Evolutionary conservation across 371 early-diverging fungal species (phyloP).

Genomic region (Phascolomyces articulosus): DNA sequence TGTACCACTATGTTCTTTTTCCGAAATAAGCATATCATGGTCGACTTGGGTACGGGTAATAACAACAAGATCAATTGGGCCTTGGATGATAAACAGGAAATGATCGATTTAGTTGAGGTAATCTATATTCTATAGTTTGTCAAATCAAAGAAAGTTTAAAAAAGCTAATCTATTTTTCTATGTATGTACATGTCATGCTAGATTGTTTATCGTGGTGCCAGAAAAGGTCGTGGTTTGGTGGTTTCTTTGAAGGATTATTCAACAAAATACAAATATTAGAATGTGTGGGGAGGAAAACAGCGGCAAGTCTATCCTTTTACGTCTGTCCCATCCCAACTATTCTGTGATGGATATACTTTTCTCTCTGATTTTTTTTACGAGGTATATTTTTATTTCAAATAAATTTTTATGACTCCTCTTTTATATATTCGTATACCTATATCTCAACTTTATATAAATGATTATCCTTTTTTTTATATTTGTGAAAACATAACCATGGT

Average conservation of each 20-base stretch:
- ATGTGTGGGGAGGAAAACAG: conserved; percentile 54
- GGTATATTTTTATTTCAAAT: too few species aligned
- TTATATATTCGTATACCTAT: too few species aligned
- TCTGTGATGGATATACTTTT: too few species aligned
- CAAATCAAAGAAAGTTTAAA: too few species aligned
- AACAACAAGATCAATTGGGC: conserved; percentile 99
- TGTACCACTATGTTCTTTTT: conserved; percentile 96
- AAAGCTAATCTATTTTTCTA: background rate
- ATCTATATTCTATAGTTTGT: background rate
- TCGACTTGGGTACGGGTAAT: conserved; percentile 98
- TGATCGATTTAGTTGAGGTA: conserved; percentile 87
- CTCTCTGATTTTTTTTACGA: too few species aligned
- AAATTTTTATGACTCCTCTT: too few species aligned
- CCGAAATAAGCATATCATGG: conserved; percentile 97
- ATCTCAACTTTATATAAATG: too few species aligned
- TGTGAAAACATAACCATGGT: too few species aligned
- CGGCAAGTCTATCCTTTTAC: background rate
- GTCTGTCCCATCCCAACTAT: background rate
- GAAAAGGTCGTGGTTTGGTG: conserved; percentile 95
- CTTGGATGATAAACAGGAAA: conserved; percentile 85
- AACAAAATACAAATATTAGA: conserved; percentile 94
- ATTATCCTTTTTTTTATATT: too few species aligned
- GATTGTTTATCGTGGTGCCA: conserved; percentile 91
- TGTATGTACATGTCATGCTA: too few species aligned
- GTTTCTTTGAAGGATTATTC: conserved; percentile 96